These are phyloP conservation scores for Zalaria obscura DNA, from an alignment of 2,329 filamentous ascomycete genomes.

Conservation along the genomic window DNA sequence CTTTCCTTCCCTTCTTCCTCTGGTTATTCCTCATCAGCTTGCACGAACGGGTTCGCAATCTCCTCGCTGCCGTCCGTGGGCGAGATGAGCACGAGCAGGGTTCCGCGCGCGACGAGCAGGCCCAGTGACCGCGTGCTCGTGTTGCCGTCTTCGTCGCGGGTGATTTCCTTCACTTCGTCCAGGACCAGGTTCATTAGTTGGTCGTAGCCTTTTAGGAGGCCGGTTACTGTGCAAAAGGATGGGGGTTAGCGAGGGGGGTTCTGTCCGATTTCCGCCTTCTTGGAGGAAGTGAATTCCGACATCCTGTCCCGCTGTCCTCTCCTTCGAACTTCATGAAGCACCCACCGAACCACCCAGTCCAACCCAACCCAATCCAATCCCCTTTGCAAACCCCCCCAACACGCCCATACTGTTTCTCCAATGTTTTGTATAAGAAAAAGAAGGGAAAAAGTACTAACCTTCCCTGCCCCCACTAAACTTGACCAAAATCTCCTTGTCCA, in stretches of 20 bases:
- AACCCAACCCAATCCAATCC: too few relatives aligned
- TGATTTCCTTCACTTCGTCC: slow-evolving; percentile 81
- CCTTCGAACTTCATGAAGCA: too few relatives aligned
- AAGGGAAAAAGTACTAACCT: slow-evolving; percentile 37
- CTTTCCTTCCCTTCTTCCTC: too few relatives aligned
- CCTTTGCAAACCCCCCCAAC: too few relatives aligned
- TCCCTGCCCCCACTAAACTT: slow-evolving; percentile 94
- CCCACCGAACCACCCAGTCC: too few relatives aligned
- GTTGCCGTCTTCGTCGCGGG: slow-evolving; percentile 88
- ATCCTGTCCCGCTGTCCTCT: too few relatives aligned
- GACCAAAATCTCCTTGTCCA: slow-evolving; percentile 89
- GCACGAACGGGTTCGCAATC: slow-evolving; percentile 85
- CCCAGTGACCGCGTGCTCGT: slow-evolving; percentile 68
- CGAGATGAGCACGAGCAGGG: slow-evolving; percentile 81
- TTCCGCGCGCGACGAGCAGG: slow-evolving; percentile 80
- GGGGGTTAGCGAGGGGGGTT: too few relatives aligned
- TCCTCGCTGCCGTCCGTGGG: slow-evolving; percentile 90
- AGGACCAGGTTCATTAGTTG: slow-evolving; percentile 96
- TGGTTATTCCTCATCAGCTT: slow-evolving; percentile 44
- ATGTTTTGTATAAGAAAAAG: too few relatives aligned
- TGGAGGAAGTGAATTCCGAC: too few relatives aligned
- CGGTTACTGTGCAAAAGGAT: slow-evolving; percentile 47
- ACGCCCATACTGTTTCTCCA: too few relatives aligned
- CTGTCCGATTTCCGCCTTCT: too few relatives aligned
- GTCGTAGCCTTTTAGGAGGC: slow-evolving; percentile 87